Percentiles rank a stretch among this genome's conserved stretches.
Evolutionary conservation across 177 flowering plant species (phyloP).

Genomic region (Vitis hybrid): DNA sequence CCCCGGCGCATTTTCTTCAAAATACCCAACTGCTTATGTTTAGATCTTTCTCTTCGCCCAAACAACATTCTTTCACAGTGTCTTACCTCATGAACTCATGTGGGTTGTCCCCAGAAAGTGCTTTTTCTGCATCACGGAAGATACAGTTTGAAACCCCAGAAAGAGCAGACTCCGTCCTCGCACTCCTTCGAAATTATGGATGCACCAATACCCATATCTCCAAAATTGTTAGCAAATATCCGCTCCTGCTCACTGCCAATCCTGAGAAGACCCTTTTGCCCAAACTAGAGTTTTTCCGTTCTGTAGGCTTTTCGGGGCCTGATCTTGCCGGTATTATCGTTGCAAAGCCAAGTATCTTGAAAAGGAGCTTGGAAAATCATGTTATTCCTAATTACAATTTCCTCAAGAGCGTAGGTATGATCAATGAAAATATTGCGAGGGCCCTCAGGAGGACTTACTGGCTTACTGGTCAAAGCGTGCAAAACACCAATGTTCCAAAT

Average conservation of each 20-base stretch:
- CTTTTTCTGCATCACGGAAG: background rate
- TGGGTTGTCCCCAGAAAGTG: background rate
- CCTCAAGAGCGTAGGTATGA: background rate
- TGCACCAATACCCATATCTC: background rate
- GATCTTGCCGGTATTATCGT: background rate
- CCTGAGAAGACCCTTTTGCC: constrained; percentile 10
- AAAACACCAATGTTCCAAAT: background rate
- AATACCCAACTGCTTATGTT: no score
- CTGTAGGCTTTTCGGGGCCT: background rate
- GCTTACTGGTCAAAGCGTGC: background rate
- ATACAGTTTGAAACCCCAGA: background rate
- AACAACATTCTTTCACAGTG: no score
- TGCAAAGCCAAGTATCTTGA: background rate
- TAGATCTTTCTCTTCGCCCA: no score
- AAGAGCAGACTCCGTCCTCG: background rate
- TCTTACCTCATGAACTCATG: constrained; percentile 2
- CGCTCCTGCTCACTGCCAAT: background rate
- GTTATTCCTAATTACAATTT: background rate
- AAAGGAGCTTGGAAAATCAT: background rate
- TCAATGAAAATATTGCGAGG: background rate
- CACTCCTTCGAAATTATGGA: background rate
- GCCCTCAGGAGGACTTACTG: background rate
- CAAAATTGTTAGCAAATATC: background rate
- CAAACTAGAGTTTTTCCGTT: constrained; percentile 1
- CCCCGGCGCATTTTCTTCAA: no score